phyloP scores from a whole-genome alignment of 1,284 basidiomycete species.

The Cutaneotrichosporon dermatis region DNA sequence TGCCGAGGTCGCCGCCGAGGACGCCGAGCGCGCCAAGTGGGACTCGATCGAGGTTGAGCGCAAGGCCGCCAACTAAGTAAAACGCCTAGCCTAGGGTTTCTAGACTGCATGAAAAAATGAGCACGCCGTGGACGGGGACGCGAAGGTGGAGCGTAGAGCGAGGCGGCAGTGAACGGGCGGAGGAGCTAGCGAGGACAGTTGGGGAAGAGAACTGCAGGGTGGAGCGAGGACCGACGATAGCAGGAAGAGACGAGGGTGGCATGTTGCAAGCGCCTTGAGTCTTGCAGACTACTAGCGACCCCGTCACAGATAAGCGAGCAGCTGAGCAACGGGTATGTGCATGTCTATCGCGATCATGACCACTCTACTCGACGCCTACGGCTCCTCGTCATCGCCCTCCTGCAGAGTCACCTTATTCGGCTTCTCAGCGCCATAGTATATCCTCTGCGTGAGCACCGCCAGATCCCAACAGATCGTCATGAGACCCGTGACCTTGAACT shows the following conservation, averaged over 20 bases:
- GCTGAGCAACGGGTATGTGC: too few relatives aligned
- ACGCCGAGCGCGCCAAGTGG: conserved; percentile 75
- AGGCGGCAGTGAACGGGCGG: too few relatives aligned
- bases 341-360: too few relatives aligned
- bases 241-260: too few relatives aligned
- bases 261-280: too few relatives aligned
- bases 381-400: conserved; percentile 4
- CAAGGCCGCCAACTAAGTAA: conserved; percentile 22
- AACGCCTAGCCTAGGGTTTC: conserved; percentile 1
- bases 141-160: too few relatives aligned
- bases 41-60: conserved; percentile 60
- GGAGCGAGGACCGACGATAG: too few relatives aligned
- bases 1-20: conserved; percentile 68
- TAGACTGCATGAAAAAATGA: not conserved
- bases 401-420: conserved; percentile 6
- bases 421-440: conserved; percentile 35
- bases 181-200: too few relatives aligned
- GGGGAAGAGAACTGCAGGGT: too few relatives aligned
- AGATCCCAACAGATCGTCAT: conserved; percentile 46
- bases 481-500: conserved; percentile 51
- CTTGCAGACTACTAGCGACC: too few relatives aligned
- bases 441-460: conserved; percentile 38
- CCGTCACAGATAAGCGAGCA: too few relatives aligned
- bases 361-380: not conserved
- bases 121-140: too few relatives aligned